Conservation (phyloP, 23 red algal species). For the Gracilaria vermiculophylla region DNA sequence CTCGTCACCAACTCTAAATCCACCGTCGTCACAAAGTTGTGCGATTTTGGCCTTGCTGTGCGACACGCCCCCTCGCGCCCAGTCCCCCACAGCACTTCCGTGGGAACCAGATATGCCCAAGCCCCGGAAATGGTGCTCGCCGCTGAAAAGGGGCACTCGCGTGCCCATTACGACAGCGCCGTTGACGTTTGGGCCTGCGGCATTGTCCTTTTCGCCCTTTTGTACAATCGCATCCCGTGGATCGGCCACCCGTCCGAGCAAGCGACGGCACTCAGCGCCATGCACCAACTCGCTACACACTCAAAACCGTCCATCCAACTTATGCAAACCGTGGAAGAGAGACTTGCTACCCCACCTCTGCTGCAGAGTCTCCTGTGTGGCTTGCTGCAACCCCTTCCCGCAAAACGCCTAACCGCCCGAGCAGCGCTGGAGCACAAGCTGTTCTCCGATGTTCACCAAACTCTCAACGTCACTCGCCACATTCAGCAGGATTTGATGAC, state of each 20-base stretch:
- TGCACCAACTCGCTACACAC: neutral
- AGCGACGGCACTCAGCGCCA: neutral
- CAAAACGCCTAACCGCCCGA: neutral
- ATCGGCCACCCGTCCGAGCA: neutral
- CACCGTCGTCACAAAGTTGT: neutral
- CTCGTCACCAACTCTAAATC: slow-evolving; percentile 50
- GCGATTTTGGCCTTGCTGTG: neutral
- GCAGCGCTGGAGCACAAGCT: slow-evolving; percentile 8
- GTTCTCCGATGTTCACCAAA: neutral
- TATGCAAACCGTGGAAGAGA: neutral
- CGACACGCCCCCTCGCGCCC: neutral
- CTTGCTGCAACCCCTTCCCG: neutral
- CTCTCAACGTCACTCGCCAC: neutral
- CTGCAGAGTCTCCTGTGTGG: slow-evolving; percentile 25
- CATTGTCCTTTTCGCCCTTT: slow-evolving; percentile 67
- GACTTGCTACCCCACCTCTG: neutral
- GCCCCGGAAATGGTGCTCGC: neutral
- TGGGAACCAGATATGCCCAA: neutral
- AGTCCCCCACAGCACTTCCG: neutral
- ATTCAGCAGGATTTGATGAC: neutral
- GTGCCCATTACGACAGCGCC: neutral
- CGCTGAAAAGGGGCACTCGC: neutral
- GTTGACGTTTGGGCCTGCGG: slow-evolving; percentile 86
- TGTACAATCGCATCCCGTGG: slow-evolving; percentile 12
- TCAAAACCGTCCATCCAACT: neutral